Conservation (phyloP, 2,329 filamentous ascomycete species). For the Ascosphaera apis region DNA sequence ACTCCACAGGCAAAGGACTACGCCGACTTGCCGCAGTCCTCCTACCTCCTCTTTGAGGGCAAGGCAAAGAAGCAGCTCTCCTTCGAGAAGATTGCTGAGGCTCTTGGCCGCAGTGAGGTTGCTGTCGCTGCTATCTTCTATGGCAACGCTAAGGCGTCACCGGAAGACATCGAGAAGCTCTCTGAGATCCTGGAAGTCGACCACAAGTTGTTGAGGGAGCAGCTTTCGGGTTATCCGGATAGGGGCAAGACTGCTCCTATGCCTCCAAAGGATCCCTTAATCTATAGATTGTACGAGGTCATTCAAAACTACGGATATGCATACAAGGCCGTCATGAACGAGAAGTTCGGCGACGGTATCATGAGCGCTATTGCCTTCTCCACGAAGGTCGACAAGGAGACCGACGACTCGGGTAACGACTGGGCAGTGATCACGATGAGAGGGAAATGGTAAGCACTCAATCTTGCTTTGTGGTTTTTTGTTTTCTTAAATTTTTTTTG, state of each 20-base stretch:
- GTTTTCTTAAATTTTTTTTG: background rate
- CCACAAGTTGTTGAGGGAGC: constrained; percentile 30
- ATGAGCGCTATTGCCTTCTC: constrained; percentile 91
- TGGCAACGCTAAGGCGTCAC: constrained; percentile 52
- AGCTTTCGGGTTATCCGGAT: constrained; percentile 55
- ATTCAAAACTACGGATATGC: constrained; percentile 94
- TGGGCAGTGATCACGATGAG: constrained; percentile 71
- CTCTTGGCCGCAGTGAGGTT: constrained; percentile 58
- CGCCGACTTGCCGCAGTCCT: constrained; percentile 46
- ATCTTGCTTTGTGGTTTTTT: background rate
- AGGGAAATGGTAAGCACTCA: constrained; percentile 51
- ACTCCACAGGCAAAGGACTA: constrained; percentile 35
- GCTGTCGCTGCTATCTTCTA: constrained; percentile 79
- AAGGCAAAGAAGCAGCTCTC: constrained; percentile 54
- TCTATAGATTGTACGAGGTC: constrained; percentile 82
- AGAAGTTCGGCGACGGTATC: constrained; percentile 86
- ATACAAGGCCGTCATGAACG: constrained; percentile 85
- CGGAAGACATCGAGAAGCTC: constrained; percentile 46
- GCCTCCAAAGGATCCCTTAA: constrained; percentile 64
- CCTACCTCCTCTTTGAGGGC: constrained; percentile 52
- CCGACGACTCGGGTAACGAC: constrained; percentile 53
- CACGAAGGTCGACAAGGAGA: constrained; percentile 84
- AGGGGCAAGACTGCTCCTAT: constrained; percentile 57
- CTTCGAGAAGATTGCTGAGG: constrained; percentile 55
- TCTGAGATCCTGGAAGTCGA: constrained; percentile 40